Evolutionary conservation across 2,329 filamentous ascomycete genomes (phyloP), one percentile per base, ranked within the genome.

Genomic region (Exophiala mesophila): DNA sequence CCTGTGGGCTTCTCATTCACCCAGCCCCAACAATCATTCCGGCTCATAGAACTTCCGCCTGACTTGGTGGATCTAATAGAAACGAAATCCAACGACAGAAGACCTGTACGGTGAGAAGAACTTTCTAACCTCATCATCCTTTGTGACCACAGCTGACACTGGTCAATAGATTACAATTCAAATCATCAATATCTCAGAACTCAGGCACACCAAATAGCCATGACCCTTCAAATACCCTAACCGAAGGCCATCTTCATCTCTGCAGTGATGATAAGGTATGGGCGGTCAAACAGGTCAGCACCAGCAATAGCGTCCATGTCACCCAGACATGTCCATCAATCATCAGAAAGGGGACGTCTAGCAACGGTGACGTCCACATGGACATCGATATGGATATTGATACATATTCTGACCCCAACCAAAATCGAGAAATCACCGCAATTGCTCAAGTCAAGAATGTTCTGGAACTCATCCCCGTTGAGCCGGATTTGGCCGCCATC

Each of bases 231-330:
- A n/a, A n/a, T n/a, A n/a, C n/a, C n/a, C n/a, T n/a, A n/a, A n/a
- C 26, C n/a, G 28, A 45, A 36, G 45, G 41, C 9, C 40, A 39
- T 24, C 36, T 56, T 6, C 77, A 80, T 46, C 66, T 83, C 45
- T 82, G 78, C 62, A 80, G 76, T 2, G 63, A 68, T 7, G 65
- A 66, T 40, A 67, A 72, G 51, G 78, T 77, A 8, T 83, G 73
- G 63, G 70, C 73, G 45, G 62, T 82, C 38, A 77, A 77, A 53
- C 78, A 82, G 59, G 78, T 82, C 39, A 77, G 79, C 53, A 81
- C 78, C 12, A 82, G 78, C 18, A 83, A 83, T 53, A 77, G 75
- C 24, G 67, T 82, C 42, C 76, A 77, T 59, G 57, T 82, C 26
- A 63, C 76, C 17, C 29, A 29, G 31, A 41, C 44, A 16, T 39